Evolutionary conservation across 2,329 filamentous ascomycete genomes (phyloP), one percentile per base, ranked within the genome.

Genomic region (Stagonosporopsis chrysanthemi): DNA sequence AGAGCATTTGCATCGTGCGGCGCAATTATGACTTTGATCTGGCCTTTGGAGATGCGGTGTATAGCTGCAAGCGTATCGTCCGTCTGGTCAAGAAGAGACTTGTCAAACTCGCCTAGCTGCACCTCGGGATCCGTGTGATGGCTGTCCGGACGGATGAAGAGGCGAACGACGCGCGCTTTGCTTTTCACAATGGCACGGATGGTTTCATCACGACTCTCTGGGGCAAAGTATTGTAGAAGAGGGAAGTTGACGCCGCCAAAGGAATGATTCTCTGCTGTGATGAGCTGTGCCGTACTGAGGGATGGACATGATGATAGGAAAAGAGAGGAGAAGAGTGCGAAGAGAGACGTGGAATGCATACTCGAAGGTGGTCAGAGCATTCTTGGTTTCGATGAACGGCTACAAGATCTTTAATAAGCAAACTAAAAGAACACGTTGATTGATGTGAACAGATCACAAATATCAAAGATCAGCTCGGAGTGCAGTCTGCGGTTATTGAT

Each of bases 231-330:
- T 43, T 75, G 73, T 8, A 76, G 56, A 19, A 60, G 57, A 3
- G 72, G 72, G 54, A 68, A 71, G 48, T 75, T 75, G 31, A 76
- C 71, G 17, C 73, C 73, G 22, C 68, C 73, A 50, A 74, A 76
- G 3, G 73, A 72, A 54, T 72, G 69, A 31, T 71, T 58, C 40
- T 72, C 51, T 15, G 68, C 65, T 29, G 66, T 72, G 29, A 75
- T 72, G 33, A 67, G 66, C 39, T 73, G 50, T 42, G 65, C 54
- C n/a, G 67, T 64, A 9, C 58, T 41, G 1, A 59, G 64, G 26
- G 56, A 57, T 14, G 49, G 33, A 6, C 38, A 9, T 8, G 51
- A 38, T 0, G 62, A 61, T 15, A 61, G 50, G 12, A 51, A 52
- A 3, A 71, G 44, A 12, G 63, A 62, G 1, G 69, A 26, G 23